A percentile compares a stretch with the other conserved stretches of the same genome.
Evolutionary conservation across 1,139 yeast genomes (phyloP).

Genomic region (Petasospora rhodanensis): DNA sequence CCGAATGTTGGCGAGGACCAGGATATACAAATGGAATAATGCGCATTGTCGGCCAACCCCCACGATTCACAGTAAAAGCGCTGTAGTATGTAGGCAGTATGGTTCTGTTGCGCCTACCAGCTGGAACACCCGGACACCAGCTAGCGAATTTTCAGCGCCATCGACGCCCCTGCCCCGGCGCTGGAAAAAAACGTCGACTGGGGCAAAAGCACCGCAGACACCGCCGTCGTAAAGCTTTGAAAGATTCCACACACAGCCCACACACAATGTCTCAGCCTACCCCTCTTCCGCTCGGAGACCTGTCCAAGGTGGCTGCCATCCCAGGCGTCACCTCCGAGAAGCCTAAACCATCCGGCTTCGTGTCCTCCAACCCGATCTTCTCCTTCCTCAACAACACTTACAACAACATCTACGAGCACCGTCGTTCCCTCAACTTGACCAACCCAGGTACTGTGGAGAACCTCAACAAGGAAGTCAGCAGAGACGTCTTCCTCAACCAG

Average conservation of each 20-base stretch:
- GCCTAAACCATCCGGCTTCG: conserved; percentile 48
- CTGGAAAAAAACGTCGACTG: conserved; percentile 3
- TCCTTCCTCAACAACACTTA: conserved; percentile 77
- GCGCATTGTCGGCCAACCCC: too few relatives aligned
- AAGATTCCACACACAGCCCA: too few relatives aligned
- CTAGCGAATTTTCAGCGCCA: too few relatives aligned
- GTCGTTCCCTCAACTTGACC: conserved; percentile 73
- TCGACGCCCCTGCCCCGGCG: too few relatives aligned
- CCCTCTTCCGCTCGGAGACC: conserved; percentile 43
- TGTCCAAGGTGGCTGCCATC: conserved; percentile 50
- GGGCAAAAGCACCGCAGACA: neutral
- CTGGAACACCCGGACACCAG: conserved; percentile 8
- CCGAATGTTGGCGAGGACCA: conserved; percentile 6
- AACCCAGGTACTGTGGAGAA: conserved; percentile 97
- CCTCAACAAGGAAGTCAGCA: conserved; percentile 85
- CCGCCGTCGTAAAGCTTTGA: too few relatives aligned
- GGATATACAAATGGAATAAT: conserved; percentile 5
- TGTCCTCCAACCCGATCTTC: conserved; percentile 85
- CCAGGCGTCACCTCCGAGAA: conserved; percentile 49
- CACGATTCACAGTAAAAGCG: too few relatives aligned
- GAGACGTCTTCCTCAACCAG: conserved; percentile 87
- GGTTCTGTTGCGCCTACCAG: conserved; percentile 5
- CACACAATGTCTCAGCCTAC: conserved; percentile 26
- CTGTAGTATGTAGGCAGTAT: too few relatives aligned
- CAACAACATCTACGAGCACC: conserved; percentile 67